These are phyloP conservation scores for Erythrobasidium hasegawianum DNA, from an alignment of 1,284 basidiomycete species.

Conservation along the genomic window DNA sequence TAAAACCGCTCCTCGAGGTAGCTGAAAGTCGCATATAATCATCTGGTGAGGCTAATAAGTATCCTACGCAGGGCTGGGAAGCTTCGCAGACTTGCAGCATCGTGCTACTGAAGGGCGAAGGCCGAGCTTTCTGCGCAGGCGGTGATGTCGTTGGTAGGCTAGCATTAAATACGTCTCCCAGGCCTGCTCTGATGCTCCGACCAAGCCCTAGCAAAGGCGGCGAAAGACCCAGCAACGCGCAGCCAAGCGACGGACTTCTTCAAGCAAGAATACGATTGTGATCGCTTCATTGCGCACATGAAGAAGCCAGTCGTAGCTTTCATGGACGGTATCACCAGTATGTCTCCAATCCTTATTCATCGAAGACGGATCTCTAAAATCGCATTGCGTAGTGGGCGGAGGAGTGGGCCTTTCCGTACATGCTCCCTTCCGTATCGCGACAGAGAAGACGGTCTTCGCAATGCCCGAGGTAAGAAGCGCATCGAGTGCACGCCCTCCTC, in stretches of 20 bases:
- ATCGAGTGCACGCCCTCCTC: background rate
- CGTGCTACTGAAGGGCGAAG: conserved; percentile 71
- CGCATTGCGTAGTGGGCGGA: conserved; percentile 83
- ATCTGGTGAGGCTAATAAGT: conserved; percentile 1
- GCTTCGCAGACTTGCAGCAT: conserved; percentile 67
- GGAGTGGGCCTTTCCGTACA: conserved; percentile 87
- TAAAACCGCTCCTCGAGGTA: conserved; percentile 72
- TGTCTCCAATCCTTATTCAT: too few relatives aligned
- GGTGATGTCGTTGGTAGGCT: conserved; percentile 82
- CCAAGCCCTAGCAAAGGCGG: conserved; percentile 7
- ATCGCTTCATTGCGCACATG: conserved; percentile 74
- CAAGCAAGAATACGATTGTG: conserved; percentile 87
- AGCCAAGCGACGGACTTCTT: conserved; percentile 75
- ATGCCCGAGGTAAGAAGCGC: conserved; percentile 71
- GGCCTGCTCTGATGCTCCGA: background rate
- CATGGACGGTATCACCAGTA: conserved; percentile 87
- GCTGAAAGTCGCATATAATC: conserved; percentile 37
- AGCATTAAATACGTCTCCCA: too few relatives aligned
- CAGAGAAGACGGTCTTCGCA: conserved; percentile 85
- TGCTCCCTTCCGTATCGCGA: conserved; percentile 87
- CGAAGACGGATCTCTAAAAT: background rate
- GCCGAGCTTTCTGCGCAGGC: conserved; percentile 85
- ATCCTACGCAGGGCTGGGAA: conserved; percentile 67
- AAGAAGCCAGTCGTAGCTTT: conserved; percentile 83
- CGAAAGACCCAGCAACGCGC: conserved; percentile 43